Evolutionary conservation across 768 basidiomycete species (phyloP).

Genomic region (Leucosporidium creatinivorum): DNA sequence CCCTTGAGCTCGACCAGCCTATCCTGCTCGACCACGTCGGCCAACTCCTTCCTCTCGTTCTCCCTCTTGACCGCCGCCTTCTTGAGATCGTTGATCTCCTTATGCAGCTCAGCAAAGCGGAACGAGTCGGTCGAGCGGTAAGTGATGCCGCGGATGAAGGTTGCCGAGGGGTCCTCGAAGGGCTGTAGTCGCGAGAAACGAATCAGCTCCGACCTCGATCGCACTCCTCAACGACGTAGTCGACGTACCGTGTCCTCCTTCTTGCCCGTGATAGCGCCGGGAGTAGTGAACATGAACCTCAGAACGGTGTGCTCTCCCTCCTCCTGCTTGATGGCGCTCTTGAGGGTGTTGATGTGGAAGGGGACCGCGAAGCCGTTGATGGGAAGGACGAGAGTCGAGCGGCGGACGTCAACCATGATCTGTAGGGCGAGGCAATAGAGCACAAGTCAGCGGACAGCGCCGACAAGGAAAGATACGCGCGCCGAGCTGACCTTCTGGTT

Average conservation of each 20-base stretch:
- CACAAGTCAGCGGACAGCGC: slow-evolving; percentile 2
- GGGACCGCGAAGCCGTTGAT: slow-evolving; percentile 93
- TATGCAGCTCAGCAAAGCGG: slow-evolving; percentile 80
- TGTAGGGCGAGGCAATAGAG: slow-evolving; percentile 39
- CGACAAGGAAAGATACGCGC: background rate
- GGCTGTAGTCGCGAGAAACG: slow-evolving; percentile 60
- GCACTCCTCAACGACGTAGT: too few species aligned
- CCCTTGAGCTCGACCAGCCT: slow-evolving; percentile 81
- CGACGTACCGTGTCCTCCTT: slow-evolving; percentile 83
- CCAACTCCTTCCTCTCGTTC: slow-evolving; percentile 96
- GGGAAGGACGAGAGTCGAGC: slow-evolving; percentile 80
- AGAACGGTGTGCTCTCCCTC: slow-evolving; percentile 91
- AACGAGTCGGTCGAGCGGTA: slow-evolving; percentile 84
- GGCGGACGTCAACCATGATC: slow-evolving; percentile 87
- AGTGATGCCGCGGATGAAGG: slow-evolving; percentile 89
- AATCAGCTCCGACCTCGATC: too few species aligned
- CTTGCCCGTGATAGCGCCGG: slow-evolving; percentile 92
- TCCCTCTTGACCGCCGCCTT: slow-evolving; percentile 96
- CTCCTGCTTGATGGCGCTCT: slow-evolving; percentile 94
- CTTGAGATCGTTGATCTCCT: slow-evolving; percentile 89
- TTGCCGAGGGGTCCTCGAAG: slow-evolving; percentile 92
- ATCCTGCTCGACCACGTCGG: slow-evolving; percentile 94
- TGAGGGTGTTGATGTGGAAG: slow-evolving; percentile 97
- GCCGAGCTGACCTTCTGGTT: slow-evolving; percentile 57
- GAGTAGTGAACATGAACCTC: slow-evolving; percentile 96